A percentile compares a stretch with the other conserved stretches of the same genome.
Conservation (phyloP, 164 flowering plant species). For the Malania oleifera region DNA sequence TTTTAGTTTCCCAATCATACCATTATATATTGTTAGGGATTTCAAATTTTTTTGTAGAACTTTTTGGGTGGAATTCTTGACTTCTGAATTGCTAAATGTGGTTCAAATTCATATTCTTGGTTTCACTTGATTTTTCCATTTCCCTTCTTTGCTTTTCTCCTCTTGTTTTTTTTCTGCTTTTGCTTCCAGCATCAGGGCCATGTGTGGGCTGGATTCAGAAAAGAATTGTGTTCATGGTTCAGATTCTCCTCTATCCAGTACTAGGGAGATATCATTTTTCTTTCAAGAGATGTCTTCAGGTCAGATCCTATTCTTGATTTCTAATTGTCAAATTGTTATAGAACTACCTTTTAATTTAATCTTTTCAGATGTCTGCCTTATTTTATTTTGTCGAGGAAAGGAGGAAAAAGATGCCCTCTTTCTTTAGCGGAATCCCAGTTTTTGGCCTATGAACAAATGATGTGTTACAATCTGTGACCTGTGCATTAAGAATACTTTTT, state of each 20-base stretch:
- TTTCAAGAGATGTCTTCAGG: conserved; percentile 44
- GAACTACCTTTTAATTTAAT: background rate
- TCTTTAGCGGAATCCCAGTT: too few relatives aligned
- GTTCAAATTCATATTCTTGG: too few relatives aligned
- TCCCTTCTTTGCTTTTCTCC: background rate
- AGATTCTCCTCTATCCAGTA: conserved; percentile 73
- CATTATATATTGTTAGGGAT: too few relatives aligned
- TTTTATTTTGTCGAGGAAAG: background rate
- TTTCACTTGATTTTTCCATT: background rate
- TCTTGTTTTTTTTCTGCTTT: background rate
- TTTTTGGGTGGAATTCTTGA: too few relatives aligned
- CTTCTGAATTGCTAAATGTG: too few relatives aligned
- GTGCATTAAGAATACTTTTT: too few relatives aligned
- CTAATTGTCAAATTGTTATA: background rate
- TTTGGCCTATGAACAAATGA: too few relatives aligned
- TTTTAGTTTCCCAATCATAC: background rate
- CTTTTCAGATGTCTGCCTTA: background rate
- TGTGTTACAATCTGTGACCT: too few relatives aligned
- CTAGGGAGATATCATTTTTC: conserved; percentile 75
- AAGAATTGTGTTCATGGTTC: conserved; percentile 93
- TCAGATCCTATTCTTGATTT: conserved; percentile 18
- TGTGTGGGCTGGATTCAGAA: conserved; percentile 63
- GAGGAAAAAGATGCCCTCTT: too few relatives aligned
- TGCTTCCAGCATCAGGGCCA: conserved; percentile 69
- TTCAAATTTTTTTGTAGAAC: too few relatives aligned